Percentiles rank a stretch among this genome's conserved stretches.
phyloP scores from a whole-genome alignment of 768 basidiomycete species.

The Hypholoma sublateritium region DNA sequence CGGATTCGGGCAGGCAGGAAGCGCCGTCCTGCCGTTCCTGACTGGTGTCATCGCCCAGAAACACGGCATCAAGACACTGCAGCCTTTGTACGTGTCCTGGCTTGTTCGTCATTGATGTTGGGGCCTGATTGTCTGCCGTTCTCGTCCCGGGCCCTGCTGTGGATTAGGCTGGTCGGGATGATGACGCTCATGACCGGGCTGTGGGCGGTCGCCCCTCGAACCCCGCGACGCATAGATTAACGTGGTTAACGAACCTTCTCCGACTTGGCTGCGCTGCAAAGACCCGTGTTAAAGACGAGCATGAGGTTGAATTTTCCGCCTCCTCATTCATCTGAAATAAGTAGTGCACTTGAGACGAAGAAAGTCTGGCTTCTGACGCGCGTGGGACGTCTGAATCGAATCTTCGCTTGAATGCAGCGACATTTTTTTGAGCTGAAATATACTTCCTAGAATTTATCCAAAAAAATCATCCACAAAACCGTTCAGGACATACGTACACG shows the following conservation, averaged over 20 bases:
- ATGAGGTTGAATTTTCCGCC: too few relatives aligned
- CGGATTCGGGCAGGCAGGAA: conserved; percentile 69
- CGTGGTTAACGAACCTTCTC: not conserved
- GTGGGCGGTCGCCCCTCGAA: conserved; percentile 50
- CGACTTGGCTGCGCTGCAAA: too few relatives aligned
- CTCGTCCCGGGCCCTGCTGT: not conserved
- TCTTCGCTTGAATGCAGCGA: too few relatives aligned
- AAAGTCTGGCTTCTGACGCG: too few relatives aligned
- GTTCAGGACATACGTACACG: too few relatives aligned
- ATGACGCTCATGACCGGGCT: conserved; percentile 57
- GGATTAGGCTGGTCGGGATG: conserved; percentile 53
- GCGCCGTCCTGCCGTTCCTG: conserved; percentile 71
- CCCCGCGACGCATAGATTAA: conserved; percentile 6
- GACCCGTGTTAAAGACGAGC: too few relatives aligned
- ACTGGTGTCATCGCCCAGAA: conserved; percentile 66
- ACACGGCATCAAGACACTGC: conserved; percentile 59
- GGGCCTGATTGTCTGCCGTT: not conserved
- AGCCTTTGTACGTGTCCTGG: conserved; percentile 52
- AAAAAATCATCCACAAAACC: too few relatives aligned
- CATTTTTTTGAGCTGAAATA: too few relatives aligned
- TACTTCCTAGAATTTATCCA: too few relatives aligned
- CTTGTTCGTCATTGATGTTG: not conserved
- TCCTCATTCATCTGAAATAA: too few relatives aligned
- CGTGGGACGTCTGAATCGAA: too few relatives aligned
- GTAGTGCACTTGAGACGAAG: too few relatives aligned